Conservation (phyloP, 2,329 filamentous ascomycete genomes). For the Penicillium hordei region DNA sequence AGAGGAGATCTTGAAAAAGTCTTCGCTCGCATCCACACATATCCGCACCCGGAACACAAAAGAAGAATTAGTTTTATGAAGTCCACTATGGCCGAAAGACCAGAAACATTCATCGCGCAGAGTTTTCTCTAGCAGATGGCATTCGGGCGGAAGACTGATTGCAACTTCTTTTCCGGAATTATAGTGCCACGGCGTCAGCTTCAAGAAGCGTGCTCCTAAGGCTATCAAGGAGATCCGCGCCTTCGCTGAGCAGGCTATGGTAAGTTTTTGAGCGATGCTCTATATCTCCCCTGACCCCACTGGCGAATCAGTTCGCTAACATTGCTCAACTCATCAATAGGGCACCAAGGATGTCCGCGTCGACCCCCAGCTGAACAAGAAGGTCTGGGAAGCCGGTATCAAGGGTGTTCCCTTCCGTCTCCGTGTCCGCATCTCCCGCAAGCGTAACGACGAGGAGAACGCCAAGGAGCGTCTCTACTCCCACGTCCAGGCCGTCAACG, state of each 20-base stretch:
- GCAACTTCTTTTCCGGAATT: slow-evolving; percentile 39
- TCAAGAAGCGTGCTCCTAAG: slow-evolving; percentile 99
- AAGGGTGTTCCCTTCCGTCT: slow-evolving; percentile 98
- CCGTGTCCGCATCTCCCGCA: slow-evolving; percentile 96
- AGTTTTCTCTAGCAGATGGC: slow-evolving; percentile 35
- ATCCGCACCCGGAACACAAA: slow-evolving; percentile 31
- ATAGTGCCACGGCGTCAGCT: slow-evolving; percentile 93
- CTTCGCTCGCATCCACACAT: slow-evolving; percentile 13
- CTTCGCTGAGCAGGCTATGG: slow-evolving; percentile 93
- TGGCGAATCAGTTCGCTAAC: not conserved
- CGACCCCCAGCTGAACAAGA: slow-evolving; percentile 99
- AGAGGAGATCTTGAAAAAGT: slow-evolving; percentile 12
- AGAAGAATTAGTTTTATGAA: slow-evolving; percentile 67
- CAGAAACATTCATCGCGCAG: slow-evolving; percentile 27
- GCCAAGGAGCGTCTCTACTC: slow-evolving; percentile 99
- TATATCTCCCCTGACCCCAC: not conserved
- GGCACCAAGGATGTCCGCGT: slow-evolving; percentile 95
- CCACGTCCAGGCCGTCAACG: slow-evolving; percentile 99
- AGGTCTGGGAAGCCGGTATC: slow-evolving; percentile 99
- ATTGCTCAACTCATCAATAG: slow-evolving; percentile 49
- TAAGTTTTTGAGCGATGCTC: slow-evolving; percentile 55
- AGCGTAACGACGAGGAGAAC: slow-evolving; percentile 99
- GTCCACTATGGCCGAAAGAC: slow-evolving; percentile 57
- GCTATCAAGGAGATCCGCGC: slow-evolving; percentile 99
- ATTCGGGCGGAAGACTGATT: slow-evolving; percentile 70